Base-by-base conservation (phyloP, 1,284 basidiomycete species). In the Ustilago bromivora region DNA sequence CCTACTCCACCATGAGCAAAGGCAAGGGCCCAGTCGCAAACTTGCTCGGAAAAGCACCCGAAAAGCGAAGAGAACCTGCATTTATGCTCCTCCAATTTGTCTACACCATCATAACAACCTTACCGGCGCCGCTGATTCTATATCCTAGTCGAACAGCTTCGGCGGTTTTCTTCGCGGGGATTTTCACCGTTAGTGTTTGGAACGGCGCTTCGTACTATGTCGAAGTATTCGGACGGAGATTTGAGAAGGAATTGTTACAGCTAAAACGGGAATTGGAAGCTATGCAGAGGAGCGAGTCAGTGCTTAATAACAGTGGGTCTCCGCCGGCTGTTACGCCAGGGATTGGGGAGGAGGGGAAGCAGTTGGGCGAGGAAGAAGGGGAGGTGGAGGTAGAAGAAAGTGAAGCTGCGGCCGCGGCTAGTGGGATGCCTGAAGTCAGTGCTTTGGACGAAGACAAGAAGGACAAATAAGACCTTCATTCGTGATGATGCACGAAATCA, bases 101-200 rank as follows among this genome's bases (percentile, higher is more conserved):
- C 19, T 98, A 97, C 84, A 91, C 92, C 28, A 88, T 96, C 57
- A 87, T 96, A 51, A 96, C 94, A 17, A 94, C 94, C 86, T 86
- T 96, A 4, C 95, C 95, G 0, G 92, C 94, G 2, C 90, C 94
- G 3, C 92, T 92, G 80, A 71, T 96, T 56, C 88, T 96, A 34
- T 95, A 94, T 78, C 90, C 92, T 81, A 93, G 90, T 81, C 86
- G 91, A 1, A 88, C 89, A 55, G 93, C 92, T 89, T 94, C 92
- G 71, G 91, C 90, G 15, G 86, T 90, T 2, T 96, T 94, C 88
- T 88, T 97, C n/a, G 19, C 73, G 31, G 66, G 49, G n/a, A 72
- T 82, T 36, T 73, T 80, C n/a, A 61, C 65, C 10, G 43, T 82
- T 8, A 71, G 66, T 55, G 69, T 80, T 2, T 78, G 78, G 76